Evolutionary conservation across 163 green algal species (phyloP).

Genomic region (Chlamydomonas reinhardtii): DNA sequence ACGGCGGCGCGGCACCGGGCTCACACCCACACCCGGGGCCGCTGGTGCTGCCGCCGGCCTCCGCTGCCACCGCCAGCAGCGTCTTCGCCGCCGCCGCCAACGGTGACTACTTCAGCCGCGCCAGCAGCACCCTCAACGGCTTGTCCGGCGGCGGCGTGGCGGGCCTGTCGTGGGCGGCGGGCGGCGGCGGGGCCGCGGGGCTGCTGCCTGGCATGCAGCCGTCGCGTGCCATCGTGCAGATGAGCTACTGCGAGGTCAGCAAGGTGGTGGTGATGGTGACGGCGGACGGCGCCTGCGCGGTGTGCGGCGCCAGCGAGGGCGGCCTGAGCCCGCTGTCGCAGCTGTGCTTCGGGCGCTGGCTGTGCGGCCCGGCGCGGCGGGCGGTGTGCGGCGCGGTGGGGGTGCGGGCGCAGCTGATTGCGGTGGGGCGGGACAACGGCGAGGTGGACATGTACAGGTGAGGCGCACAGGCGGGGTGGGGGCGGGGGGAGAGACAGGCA

Average conservation of each 20-base stretch:
- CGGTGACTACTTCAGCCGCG: neutral
- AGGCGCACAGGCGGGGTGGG: neutral
- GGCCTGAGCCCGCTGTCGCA: slow-evolving; percentile 12
- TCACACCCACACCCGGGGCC: too few species aligned
- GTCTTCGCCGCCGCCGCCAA: neutral
- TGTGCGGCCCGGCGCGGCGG: slow-evolving; percentile 48
- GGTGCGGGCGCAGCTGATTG: slow-evolving; percentile 67
- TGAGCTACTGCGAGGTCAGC: slow-evolving; percentile 54
- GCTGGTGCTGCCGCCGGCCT: too few species aligned
- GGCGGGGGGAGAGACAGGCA: neutral
- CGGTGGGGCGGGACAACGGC: slow-evolving; percentile 73
- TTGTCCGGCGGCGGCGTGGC: neutral
- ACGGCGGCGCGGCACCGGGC: too few species aligned
- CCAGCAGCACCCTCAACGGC: neutral
- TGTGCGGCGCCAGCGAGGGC: slow-evolving; percentile 43
- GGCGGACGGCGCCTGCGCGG: slow-evolving; percentile 60
- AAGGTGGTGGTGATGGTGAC: slow-evolving; percentile 60
- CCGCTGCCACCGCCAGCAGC: neutral
- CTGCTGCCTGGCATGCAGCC: neutral
- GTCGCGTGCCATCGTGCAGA: slow-evolving; percentile 28
- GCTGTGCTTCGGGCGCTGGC: slow-evolving; percentile 13
- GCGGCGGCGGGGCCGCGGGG: too few species aligned
- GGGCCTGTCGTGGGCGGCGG: too few species aligned
- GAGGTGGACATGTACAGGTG: slow-evolving; percentile 74
- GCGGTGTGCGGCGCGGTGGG: slow-evolving; percentile 50